Evolutionary conservation across 768 basidiomycete species (phyloP), one percentile per base, ranked within the genome.

Genomic region (Galerina sulciceps): DNA sequence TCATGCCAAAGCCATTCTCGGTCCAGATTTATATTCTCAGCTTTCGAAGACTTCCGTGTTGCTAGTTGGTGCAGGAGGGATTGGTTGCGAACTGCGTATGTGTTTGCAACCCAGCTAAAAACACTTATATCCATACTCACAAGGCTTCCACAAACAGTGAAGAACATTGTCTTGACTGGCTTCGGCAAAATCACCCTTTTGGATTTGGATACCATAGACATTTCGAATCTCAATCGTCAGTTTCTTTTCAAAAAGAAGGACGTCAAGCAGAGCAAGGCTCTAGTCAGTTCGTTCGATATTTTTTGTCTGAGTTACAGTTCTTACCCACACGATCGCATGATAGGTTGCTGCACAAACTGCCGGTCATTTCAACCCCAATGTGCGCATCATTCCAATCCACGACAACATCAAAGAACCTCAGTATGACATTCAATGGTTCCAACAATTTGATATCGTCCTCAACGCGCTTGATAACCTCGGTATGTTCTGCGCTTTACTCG

Each of bases 171-270:
- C 13, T 77, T 97, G 48, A 89, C 93, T 1, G 96, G 96, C 26
- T 98, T 99, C 66, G 92, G 92, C 17, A 81, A 90, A 69, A 96
- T 97, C 61, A 94, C 94, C 0, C 83, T 97, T 49, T 81, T 99
- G 58, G 96, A 99, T 75, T 82, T 99, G 62, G 96, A 99, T 75
- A 99, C 96, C 17, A 99, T 99, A 72, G 96, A 99, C 80, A 81
- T 99, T 42, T 96, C 94, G 48, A 99, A 99, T 71, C 79, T 99
- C 52, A 99, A 99, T 69, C 85, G 96, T 18, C 96, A 99, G 67
- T 99, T 99, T 72, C 79, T 99, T 40, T 99, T 99, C 77, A 85
- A 85, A 61, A 99, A 98, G 76, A 96, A 96, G 69, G 95, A 99
- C 67, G 91, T 99, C 55, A 97, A 97, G 70, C 92, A 97, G 68